A percentile compares a stretch with the other conserved stretches of the same genome.
Conservation (phyloP, 306 rosid species). For the Vachellia collinsii region DNA sequence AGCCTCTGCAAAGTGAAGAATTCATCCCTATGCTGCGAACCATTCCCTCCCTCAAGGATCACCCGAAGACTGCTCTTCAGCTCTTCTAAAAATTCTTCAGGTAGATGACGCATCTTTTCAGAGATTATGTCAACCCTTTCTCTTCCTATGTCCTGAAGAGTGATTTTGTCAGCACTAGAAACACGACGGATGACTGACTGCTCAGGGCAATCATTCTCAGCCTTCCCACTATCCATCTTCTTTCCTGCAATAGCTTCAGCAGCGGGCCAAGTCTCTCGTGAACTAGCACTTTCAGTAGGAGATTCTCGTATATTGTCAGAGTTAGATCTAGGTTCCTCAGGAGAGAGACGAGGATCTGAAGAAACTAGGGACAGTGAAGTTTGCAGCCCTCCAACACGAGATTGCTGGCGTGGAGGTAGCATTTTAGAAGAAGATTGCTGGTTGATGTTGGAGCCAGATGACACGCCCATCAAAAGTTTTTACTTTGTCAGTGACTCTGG, state of each 20-base stretch:
- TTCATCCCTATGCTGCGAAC: constrained; percentile 84
- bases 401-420: constrained; percentile 89
- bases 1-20: constrained; percentile 82
- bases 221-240: constrained; percentile 90
- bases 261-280: constrained; percentile 87
- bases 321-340: constrained; percentile 86
- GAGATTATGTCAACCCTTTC: constrained; percentile 81
- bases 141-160: too few relatives aligned
- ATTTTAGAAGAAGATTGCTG: constrained; percentile 55
- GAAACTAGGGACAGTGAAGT: constrained; percentile 86
- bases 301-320: constrained; percentile 80
- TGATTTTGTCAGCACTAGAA: too few relatives aligned
- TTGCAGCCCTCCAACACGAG: constrained; percentile 76
- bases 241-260: constrained; percentile 69
- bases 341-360: constrained; percentile 73
- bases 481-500: constrained; percentile 33
- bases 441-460: constrained; percentile 69
- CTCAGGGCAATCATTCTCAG: too few relatives aligned
- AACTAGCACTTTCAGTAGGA: constrained; percentile 95
- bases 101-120: constrained; percentile 85
- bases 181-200: too few relatives aligned
- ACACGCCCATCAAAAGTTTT: constrained; percentile 54
- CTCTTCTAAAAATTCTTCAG: constrained; percentile 82
- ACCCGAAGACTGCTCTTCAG: constrained; percentile 73
- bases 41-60: constrained; percentile 89